phyloP scores from a whole-genome alignment of 2,329 filamentous ascomycete genomes.

The Biscogniauxia sp. region DNA sequence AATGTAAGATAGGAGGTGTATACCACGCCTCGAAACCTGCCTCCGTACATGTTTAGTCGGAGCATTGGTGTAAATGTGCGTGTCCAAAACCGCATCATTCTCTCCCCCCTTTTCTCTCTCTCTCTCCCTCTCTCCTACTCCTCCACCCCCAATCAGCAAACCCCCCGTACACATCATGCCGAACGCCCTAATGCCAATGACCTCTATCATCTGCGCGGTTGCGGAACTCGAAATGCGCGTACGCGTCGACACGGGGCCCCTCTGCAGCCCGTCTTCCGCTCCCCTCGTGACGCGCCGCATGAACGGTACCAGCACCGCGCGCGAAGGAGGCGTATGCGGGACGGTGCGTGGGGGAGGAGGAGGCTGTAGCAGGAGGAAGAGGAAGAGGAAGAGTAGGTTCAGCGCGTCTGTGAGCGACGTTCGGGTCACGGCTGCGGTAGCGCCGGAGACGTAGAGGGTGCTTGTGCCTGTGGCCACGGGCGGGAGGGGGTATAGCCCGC shows the following conservation, averaged over 20 bases:
- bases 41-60: too few species aligned
- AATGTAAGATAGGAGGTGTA: too few species aligned
- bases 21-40: too few species aligned
- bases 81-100: too few species aligned
- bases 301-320: slow-evolving; percentile 19
- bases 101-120: too few species aligned
- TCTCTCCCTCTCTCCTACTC: too few species aligned
- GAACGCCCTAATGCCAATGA: slow-evolving; percentile 12
- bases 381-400: slow-evolving; percentile 8
- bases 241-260: slow-evolving; percentile 9
- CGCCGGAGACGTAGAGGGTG: slow-evolving; percentile 10
- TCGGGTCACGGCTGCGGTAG: slow-evolving; percentile 10
- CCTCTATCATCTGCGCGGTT: slow-evolving; percentile 12
- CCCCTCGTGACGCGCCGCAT: slow-evolving; percentile 7
- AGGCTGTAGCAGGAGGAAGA: not conserved
- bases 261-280: slow-evolving; percentile 2
- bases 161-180: slow-evolving; percentile 20
- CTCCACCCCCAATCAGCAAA: slow-evolving; percentile 1
- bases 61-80: too few species aligned
- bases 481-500: slow-evolving; percentile 1
- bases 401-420: slow-evolving; percentile 11
- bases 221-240: slow-evolving; percentile 19
- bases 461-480: slow-evolving; percentile 15
- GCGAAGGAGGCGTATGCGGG: not conserved
- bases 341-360: too few species aligned